phyloP scores from a whole-genome alignment of 1,139 yeast genomes.

The Diutina pseudorugosa region DNA sequence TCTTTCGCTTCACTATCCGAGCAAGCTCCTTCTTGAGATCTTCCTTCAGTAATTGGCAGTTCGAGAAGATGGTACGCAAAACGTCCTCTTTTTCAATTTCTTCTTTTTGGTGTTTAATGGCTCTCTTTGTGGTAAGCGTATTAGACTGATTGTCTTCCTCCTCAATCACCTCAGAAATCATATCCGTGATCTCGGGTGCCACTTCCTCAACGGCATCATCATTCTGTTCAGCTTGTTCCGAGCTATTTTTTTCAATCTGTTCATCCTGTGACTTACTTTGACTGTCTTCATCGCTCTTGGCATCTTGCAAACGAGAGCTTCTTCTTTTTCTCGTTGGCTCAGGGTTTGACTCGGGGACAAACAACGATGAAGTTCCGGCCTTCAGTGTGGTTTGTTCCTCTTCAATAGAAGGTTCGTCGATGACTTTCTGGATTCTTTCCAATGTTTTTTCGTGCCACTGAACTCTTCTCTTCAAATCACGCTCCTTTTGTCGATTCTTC shows the following conservation, averaged over 20 bases:
- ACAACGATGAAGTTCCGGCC: neutral
- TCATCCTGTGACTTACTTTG: too few relatives aligned
- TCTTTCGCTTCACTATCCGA: neutral
- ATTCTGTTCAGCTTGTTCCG: neutral
- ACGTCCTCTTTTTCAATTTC: neutral
- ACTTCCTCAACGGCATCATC: constrained; percentile 18
- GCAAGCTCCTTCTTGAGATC: neutral
- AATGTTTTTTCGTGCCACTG: constrained; percentile 23
- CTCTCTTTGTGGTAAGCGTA: neutral
- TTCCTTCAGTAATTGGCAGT: constrained; percentile 15
- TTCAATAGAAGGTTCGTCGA: neutral
- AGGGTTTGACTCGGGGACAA: neutral
- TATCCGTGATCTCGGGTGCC: constrained; percentile 25
- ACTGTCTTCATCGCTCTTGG: neutral
- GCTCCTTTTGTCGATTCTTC: constrained; percentile 29
- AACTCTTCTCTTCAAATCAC: constrained; percentile 13
- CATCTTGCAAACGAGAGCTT: neutral
- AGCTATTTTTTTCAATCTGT: constrained; percentile 12
- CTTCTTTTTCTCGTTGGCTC: neutral
- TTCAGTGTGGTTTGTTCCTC: neutral
- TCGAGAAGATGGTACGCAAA: constrained; percentile 13
- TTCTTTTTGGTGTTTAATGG: neutral
- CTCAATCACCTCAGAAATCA: constrained; percentile 16
- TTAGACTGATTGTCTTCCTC: constrained; percentile 4
- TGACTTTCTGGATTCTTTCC: constrained; percentile 14